Evolutionary conservation across 768 basidiomycete species (phyloP).

Genomic region (Lactifluus piperatus): DNA sequence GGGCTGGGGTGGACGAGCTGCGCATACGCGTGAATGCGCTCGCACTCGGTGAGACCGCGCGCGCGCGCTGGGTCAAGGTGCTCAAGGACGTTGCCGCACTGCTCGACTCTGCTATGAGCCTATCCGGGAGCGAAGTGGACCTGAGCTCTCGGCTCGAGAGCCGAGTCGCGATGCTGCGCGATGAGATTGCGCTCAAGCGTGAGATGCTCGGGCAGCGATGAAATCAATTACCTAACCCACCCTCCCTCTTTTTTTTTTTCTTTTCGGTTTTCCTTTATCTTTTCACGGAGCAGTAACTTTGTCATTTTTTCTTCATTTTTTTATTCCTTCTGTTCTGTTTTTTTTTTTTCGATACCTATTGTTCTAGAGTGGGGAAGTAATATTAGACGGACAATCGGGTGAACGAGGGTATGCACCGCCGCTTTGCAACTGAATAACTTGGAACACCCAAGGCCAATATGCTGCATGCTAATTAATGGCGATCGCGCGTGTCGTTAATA

Average conservation of each 20-base stretch:
- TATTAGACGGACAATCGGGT: neutral
- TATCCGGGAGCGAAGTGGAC: constrained; percentile 48
- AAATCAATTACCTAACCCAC: neutral
- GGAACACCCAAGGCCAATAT: too few species aligned
- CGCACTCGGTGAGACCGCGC: neutral
- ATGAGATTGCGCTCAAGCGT: constrained; percentile 60
- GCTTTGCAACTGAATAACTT: too few species aligned
- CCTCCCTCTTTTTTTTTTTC: neutral
- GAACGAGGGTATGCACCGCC: neutral
- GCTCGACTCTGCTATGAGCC: constrained; percentile 42
- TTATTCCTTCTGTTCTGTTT: too few species aligned
- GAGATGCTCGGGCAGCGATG: constrained; percentile 31
- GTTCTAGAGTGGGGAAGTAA: neutral
- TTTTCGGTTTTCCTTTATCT: neutral
- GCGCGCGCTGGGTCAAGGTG: constrained; percentile 36
- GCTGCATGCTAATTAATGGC: too few species aligned
- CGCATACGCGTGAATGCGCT: constrained; percentile 14
- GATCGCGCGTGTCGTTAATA: too few species aligned
- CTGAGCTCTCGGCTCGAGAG: constrained; percentile 61
- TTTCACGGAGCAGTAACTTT: neutral
- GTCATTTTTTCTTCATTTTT: too few species aligned
- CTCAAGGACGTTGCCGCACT: constrained; percentile 40
- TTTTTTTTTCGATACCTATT: neutral
- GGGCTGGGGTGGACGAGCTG: neutral
- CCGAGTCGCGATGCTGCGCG: constrained; percentile 56